Percentiles rank a stretch among this genome's conserved stretches.
phyloP scores from a whole-genome alignment of 2,329 filamentous ascomycete genomes.

The Arthroderma uncinatum region DNA sequence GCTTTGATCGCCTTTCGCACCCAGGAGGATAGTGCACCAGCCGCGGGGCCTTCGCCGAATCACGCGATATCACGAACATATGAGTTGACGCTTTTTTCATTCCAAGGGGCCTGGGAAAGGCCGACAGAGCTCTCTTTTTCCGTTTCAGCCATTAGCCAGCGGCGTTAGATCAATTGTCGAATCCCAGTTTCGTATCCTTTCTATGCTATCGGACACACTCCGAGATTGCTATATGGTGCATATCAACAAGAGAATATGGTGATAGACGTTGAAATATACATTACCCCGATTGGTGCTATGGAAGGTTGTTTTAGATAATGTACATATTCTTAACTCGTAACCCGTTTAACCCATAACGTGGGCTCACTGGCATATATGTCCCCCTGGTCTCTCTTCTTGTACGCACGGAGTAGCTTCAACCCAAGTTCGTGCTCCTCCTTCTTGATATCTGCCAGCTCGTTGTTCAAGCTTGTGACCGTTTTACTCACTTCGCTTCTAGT shows the following conservation, averaged over 20 bases:
- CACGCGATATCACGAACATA: not conserved
- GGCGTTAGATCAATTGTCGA: not conserved
- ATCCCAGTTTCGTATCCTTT: not conserved
- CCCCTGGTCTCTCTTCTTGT: conserved; percentile 62
- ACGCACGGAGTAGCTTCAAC: conserved; percentile 59
- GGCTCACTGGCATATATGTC: conserved; percentile 39
- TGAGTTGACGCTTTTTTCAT: not conserved
- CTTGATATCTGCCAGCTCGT: conserved; percentile 60
- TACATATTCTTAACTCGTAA: conserved; percentile 46
- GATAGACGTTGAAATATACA: not conserved
- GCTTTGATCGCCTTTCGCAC: not conserved
- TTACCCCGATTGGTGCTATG: not conserved
- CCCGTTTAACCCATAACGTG: conserved; percentile 65
- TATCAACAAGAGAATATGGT: not conserved
- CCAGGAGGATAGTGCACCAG: not conserved
- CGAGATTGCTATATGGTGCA: not conserved
- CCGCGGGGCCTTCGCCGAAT: not conserved
- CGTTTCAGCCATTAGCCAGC: not conserved
- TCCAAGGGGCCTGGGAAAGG: not conserved
- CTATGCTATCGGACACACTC: not conserved
- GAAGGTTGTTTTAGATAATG: not conserved
- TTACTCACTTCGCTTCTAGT: conserved; percentile 44
- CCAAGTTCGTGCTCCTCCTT: conserved; percentile 70
- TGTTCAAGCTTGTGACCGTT: conserved; percentile 55
- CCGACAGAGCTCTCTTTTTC: not conserved